Evolutionary conservation across 768 basidiomycete genomes (phyloP).

Genomic region (Rhodotorula toruloides): DNA sequence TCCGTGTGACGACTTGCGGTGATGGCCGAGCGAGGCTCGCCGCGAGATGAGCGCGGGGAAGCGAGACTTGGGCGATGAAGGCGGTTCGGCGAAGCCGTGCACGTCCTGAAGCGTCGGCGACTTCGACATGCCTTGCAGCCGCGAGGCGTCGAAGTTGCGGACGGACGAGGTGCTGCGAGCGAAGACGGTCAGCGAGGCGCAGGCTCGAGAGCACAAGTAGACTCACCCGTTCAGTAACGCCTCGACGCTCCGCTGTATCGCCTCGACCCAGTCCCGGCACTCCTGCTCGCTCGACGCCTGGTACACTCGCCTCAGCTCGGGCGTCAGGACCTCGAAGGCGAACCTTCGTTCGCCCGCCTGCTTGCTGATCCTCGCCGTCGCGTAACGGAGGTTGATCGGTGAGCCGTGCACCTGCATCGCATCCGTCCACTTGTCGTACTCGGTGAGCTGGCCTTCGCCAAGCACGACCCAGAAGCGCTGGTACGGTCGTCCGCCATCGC

Average conservation of each 20-base stretch:
- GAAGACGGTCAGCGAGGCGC: neutral
- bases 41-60: slow-evolving; percentile 24
- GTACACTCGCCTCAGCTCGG: slow-evolving; percentile 28
- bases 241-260: slow-evolving; percentile 37
- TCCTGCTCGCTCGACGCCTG: slow-evolving; percentile 34
- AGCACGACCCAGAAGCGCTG: slow-evolving; percentile 34
- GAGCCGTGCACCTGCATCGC: slow-evolving; percentile 26
- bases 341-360: slow-evolving; percentile 21
- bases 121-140: slow-evolving; percentile 1
- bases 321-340: slow-evolving; percentile 40
- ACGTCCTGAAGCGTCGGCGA: neutral
- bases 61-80: slow-evolving; percentile 21
- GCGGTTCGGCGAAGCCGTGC: slow-evolving; percentile 1
- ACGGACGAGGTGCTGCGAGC: slow-evolving; percentile 35
- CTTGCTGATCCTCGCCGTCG: slow-evolving; percentile 31
- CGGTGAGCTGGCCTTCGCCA: slow-evolving; percentile 35
- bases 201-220: too few species aligned
- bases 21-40: slow-evolving; percentile 22
- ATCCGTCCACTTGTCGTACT: slow-evolving; percentile 34
- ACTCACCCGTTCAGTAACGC: slow-evolving; percentile 38
- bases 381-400: slow-evolving; percentile 38
- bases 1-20: slow-evolving; percentile 1
- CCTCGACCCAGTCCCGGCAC: slow-evolving; percentile 31
- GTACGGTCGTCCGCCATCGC: slow-evolving; percentile 32
- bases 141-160: slow-evolving; percentile 34